These are phyloP conservation scores for Xylaria palmicola DNA, from an alignment of 495 filamentous ascomycete species.

Conservation along the genomic window DNA sequence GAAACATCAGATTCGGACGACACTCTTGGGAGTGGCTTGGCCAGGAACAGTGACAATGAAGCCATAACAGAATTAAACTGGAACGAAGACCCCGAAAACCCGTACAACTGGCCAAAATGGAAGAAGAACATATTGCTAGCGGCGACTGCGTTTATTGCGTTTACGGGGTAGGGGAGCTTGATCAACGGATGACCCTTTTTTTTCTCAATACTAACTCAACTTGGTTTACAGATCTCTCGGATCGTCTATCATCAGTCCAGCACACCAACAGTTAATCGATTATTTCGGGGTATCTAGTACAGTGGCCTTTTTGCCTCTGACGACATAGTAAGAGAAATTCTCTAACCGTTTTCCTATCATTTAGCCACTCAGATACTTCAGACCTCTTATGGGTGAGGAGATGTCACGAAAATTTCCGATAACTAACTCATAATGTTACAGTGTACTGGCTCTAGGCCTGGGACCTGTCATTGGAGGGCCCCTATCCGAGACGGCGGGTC, in stretches of 20 bases:
- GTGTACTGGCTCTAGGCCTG: slow-evolving; percentile 54
- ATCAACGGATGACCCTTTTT: not conserved
- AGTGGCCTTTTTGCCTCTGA: slow-evolving; percentile 53
- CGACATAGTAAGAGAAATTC: slow-evolving; percentile 50
- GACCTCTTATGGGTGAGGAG: not conserved
- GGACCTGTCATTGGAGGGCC: slow-evolving; percentile 61
- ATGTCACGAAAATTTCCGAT: not conserved
- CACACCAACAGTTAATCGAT: slow-evolving; percentile 39
- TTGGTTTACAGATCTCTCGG: slow-evolving; percentile 45
- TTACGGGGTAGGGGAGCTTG: slow-evolving; percentile 35
- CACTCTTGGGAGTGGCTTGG: not conserved
- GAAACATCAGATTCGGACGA: slow-evolving; percentile 3
- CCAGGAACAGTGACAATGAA: not conserved
- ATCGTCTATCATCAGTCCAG: slow-evolving; percentile 54
- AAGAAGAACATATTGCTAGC: slow-evolving; percentile 48
- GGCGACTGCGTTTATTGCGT: slow-evolving; percentile 46
- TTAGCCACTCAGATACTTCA: not conserved
- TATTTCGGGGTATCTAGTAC: slow-evolving; percentile 51
- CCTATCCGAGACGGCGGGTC: slow-evolving; percentile 56
- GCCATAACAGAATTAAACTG: slow-evolving; percentile 47
- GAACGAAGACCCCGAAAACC: slow-evolving; percentile 57
- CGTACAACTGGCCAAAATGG: slow-evolving; percentile 58
- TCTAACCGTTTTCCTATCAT: not conserved
- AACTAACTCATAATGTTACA: not conserved
- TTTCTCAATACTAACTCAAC: not conserved